Conservation (phyloP, 2,329 filamentous ascomycete species). For the Bipolaris bicolor region DNA sequence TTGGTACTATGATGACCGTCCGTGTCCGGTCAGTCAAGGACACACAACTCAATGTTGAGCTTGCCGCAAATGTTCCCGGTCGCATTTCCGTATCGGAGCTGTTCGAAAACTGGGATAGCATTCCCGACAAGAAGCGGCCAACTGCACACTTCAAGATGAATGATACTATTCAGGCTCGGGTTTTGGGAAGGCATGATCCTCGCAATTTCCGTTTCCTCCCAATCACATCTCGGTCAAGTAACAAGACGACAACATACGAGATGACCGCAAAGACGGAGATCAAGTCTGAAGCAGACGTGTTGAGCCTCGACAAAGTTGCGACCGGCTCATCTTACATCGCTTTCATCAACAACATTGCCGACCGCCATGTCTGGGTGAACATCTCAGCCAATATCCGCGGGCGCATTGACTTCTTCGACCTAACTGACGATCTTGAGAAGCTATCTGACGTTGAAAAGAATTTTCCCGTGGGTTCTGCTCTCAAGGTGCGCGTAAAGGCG, state of each 20-base stretch:
- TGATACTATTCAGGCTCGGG: conserved; percentile 73
- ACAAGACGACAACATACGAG: conserved; percentile 76
- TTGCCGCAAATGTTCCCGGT: conserved; percentile 88
- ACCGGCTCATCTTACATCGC: conserved; percentile 75
- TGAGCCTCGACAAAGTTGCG: conserved; percentile 75
- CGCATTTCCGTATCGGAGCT: conserved; percentile 90
- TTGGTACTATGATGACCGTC: conserved; percentile 77
- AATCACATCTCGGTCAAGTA: conserved; percentile 81
- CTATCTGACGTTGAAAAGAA: conserved; percentile 76
- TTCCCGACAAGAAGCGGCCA: conserved; percentile 80
- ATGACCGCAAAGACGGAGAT: conserved; percentile 76
- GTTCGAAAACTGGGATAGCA: conserved; percentile 87
- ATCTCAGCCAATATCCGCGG: conserved; percentile 87
- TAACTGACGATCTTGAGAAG: conserved; percentile 83
- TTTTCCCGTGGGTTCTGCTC: conserved; percentile 88
- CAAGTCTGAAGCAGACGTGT: conserved; percentile 63
- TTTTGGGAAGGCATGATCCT: conserved; percentile 88
- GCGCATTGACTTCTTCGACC: conserved; percentile 79
- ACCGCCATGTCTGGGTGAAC: conserved; percentile 87
- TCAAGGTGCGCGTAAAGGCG: conserved; percentile 77
- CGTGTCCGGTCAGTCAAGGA: conserved; percentile 83
- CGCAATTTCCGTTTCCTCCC: conserved; percentile 90
- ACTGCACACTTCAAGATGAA: conserved; percentile 75
- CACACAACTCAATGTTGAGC: conserved; percentile 88
- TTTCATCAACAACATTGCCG: conserved; percentile 87